These are phyloP conservation scores for Amylocystis lapponica DNA, from an alignment of 768 basidiomycete genomes.

Conservation along the genomic window DNA sequence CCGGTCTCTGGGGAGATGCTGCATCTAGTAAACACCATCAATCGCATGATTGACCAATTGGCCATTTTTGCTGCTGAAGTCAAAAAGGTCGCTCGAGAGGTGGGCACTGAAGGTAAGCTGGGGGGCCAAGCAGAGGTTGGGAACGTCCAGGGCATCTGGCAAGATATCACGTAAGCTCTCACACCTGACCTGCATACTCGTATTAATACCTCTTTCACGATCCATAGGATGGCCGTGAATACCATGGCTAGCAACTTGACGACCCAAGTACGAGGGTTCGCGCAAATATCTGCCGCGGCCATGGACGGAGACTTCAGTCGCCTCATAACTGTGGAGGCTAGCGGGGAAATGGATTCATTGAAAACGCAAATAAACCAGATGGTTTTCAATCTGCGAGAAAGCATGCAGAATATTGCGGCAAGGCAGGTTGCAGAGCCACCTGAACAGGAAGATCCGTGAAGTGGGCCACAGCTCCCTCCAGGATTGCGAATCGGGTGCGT, in stretches of 20 bases:
- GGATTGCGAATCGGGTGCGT: too few species aligned
- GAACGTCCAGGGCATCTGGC: constrained; percentile 97
- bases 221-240: constrained; percentile 81
- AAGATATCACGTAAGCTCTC: constrained; percentile 85
- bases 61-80: constrained; percentile 76
- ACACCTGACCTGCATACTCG: constrained; percentile 5
- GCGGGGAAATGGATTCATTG: constrained; percentile 98
- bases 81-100: constrained; percentile 94
- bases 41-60: constrained; percentile 72
- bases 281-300: constrained; percentile 96
- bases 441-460: too few species aligned
- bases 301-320: constrained; percentile 98
- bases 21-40: constrained; percentile 96
- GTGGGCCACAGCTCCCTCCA: too few species aligned
- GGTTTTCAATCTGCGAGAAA: constrained; percentile 95
- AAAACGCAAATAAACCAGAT: constrained; percentile 99
- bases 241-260: constrained; percentile 96
- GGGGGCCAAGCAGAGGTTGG: constrained; percentile 97
- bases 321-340: constrained; percentile 98
- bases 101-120: constrained; percentile 97
- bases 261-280: constrained; percentile 97
- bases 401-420: constrained; percentile 97
- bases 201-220: constrained; percentile 4
- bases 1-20: constrained; percentile 94
- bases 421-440: constrained; percentile 94